Percentiles rank a stretch among this genome's conserved stretches.
These are phyloP conservation scores for Diplocarpon rosae DNA, from an alignment of 2,329 filamentous ascomycete genomes.

Conservation along the genomic window DNA sequence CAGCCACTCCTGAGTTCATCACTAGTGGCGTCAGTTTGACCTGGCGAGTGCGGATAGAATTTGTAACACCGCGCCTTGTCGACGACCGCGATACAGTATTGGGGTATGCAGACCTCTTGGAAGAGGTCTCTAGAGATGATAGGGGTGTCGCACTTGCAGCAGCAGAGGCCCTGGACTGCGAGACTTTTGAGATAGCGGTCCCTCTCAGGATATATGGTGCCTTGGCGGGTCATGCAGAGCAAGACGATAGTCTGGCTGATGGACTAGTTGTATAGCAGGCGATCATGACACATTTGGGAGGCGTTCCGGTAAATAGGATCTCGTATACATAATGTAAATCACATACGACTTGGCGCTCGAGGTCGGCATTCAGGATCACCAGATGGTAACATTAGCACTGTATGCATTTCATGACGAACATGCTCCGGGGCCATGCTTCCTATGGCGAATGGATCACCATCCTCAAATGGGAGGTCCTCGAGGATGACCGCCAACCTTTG, in stretches of 20 bases:
- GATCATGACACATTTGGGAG: too few species aligned
- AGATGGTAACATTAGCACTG: too few species aligned
- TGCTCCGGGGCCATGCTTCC: too few species aligned
- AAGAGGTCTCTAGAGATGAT: conserved; percentile 70
- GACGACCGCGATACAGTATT: conserved; percentile 29
- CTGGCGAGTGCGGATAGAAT: conserved; percentile 86
- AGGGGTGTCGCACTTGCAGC: conserved; percentile 67
- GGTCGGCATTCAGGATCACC: too few species aligned
- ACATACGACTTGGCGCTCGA: too few species aligned
- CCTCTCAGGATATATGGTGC: conserved; percentile 71
- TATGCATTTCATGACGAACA: too few species aligned
- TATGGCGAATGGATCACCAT: too few species aligned
- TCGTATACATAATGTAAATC: too few species aligned
- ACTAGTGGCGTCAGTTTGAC: conserved; percentile 79
- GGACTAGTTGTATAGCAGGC: conserved; percentile 22
- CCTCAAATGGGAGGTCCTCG: too few species aligned
- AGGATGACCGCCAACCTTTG: too few species aligned
- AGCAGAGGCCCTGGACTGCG: conserved; percentile 66
- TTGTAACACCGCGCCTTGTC: conserved; percentile 61
- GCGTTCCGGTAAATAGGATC: too few species aligned
- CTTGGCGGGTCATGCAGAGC: conserved; percentile 18
- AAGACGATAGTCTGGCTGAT: conserved; percentile 15
- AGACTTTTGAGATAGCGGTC: conserved; percentile 84
- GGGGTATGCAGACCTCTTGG: conserved; percentile 45
- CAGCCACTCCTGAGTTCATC: conserved; percentile 80